Conservation (phyloP, 345 rosid species). For the Hibiscus mutabilis region DNA sequence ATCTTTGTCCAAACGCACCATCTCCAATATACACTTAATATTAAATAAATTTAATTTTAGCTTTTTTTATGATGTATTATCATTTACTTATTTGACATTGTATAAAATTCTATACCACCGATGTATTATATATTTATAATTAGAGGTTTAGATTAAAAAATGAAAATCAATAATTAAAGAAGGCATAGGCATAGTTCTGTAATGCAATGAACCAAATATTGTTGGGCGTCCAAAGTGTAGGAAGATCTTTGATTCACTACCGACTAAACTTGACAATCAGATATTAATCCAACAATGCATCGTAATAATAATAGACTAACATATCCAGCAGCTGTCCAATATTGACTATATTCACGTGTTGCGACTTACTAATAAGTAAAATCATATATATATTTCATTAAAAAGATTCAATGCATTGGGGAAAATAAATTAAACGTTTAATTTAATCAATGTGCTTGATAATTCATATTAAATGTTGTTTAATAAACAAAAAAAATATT, state of each 20-base stretch:
- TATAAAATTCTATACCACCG: too few relatives aligned
- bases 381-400: not conserved
- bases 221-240: conserved; percentile 15
- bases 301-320: not conserved
- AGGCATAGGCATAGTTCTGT: conserved; percentile 12
- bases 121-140: too few relatives aligned
- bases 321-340: not conserved
- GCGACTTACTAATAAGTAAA: not conserved
- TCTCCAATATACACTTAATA: too few relatives aligned
- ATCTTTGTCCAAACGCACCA: not conserved
- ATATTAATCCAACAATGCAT: not conserved
- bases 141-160: not conserved
- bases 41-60: too few relatives aligned
- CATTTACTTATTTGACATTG: too few relatives aligned
- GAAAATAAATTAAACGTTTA: too few relatives aligned
- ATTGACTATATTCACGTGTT: not conserved
- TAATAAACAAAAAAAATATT: too few relatives aligned
- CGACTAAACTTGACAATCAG: not conserved
- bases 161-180: not conserved
- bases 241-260: conserved; percentile 15
- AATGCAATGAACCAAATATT: conserved; percentile 21
- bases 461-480: too few relatives aligned
- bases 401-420: too few relatives aligned
- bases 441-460: too few relatives aligned
- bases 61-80: too few relatives aligned